Conservation (phyloP, 306 rosid genomes). For the Aeschynomene evenia region DNA sequence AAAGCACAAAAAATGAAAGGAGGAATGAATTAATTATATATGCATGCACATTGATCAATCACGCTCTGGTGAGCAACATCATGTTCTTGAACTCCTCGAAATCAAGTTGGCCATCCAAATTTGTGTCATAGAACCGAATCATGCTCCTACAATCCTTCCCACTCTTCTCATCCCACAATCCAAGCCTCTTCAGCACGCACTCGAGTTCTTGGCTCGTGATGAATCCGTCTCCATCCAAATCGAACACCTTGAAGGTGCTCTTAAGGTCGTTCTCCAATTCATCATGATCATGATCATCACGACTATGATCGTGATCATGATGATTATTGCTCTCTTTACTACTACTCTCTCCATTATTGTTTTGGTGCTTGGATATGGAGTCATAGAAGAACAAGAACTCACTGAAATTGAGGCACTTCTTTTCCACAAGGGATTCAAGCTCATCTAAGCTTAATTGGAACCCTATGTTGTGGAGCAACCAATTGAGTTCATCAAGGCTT, state of each 20-base stretch:
- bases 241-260: slow-evolving; percentile 75
- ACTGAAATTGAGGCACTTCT: slow-evolving; percentile 41
- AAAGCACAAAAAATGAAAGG: background rate
- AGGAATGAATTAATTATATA: too few species aligned
- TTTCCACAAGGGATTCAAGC: slow-evolving; percentile 53
- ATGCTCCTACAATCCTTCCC: slow-evolving; percentile 51
- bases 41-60: too few species aligned
- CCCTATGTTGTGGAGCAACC: slow-evolving; percentile 43
- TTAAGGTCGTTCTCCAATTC: slow-evolving; percentile 55
- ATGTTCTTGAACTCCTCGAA: slow-evolving; percentile 82
- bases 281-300: background rate
- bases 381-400: slow-evolving; percentile 67
- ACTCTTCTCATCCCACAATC: slow-evolving; percentile 50
- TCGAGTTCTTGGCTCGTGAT: slow-evolving; percentile 65
- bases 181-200: slow-evolving; percentile 57
- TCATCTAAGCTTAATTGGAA: slow-evolving; percentile 40
- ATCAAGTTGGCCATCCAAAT: slow-evolving; percentile 77
- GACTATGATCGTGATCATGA: background rate
- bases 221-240: slow-evolving; percentile 75
- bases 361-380: slow-evolving; percentile 46
- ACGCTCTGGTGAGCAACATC: slow-evolving; percentile 60
- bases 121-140: slow-evolving; percentile 63
- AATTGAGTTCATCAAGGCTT: slow-evolving; percentile 61
- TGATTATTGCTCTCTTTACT: slow-evolving; percentile 2
- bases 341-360: slow-evolving; percentile 25